phyloP scores from a whole-genome alignment of 106 monocot genomes.

The Iris macrosiphon region DNA sequence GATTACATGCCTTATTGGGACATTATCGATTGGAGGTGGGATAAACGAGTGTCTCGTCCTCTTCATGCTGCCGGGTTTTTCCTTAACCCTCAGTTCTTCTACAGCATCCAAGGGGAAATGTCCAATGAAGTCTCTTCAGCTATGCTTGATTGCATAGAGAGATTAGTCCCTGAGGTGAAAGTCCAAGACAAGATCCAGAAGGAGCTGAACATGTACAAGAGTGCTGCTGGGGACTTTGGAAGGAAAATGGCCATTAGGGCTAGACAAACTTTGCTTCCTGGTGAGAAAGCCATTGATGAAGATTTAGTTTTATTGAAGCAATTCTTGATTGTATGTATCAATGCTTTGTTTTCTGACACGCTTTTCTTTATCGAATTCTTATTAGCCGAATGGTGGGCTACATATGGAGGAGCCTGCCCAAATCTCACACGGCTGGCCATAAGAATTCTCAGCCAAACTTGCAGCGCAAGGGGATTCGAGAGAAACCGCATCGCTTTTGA shows the following conservation, averaged over 20 bases:
- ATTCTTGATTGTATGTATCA: not conserved
- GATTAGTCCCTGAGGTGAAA: constrained; percentile 74
- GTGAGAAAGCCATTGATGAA: constrained; percentile 25
- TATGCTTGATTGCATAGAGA: constrained; percentile 90
- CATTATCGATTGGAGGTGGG: constrained; percentile 88
- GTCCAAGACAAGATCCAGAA: constrained; percentile 91
- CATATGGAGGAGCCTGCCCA: constrained; percentile 87
- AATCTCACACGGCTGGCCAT: constrained; percentile 74
- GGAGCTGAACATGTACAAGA: constrained; percentile 70
- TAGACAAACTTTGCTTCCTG: constrained; percentile 78
- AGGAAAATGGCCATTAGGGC: constrained; percentile 90
- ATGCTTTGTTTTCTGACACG: not conserved
- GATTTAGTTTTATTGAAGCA: not conserved
- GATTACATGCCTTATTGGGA: constrained; percentile 79
- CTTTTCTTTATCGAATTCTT: too few relatives aligned
- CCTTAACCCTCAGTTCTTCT: constrained; percentile 84
- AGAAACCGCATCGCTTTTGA: constrained; percentile 60
- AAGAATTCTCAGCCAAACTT: constrained; percentile 87
- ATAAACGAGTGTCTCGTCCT: constrained; percentile 38
- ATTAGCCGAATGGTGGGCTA: constrained; percentile 99
- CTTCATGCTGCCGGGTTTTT: constrained; percentile 88
- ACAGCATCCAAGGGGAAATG: constrained; percentile 52
- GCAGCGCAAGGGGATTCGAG: constrained; percentile 71
- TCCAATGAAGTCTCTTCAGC: constrained; percentile 82
- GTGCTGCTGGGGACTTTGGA: constrained; percentile 70